Evolutionary conservation across 495 filamentous ascomycete species (phyloP).

Genomic region (Hypoxylon fuscum): DNA sequence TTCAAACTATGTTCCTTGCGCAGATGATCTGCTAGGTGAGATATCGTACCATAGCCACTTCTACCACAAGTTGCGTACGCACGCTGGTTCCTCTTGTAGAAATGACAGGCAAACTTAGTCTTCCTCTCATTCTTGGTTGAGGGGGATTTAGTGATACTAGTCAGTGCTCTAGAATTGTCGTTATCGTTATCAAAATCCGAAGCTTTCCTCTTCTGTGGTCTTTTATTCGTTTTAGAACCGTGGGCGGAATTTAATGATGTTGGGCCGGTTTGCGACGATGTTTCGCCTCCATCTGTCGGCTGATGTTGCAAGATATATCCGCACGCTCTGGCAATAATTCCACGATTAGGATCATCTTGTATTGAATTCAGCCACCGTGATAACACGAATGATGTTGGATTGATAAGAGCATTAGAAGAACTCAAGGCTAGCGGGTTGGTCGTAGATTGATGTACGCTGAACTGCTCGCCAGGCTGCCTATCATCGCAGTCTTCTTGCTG

Average conservation of each 20-base stretch:
- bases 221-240: not conserved
- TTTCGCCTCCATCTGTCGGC: not conserved
- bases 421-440: not conserved
- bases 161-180: not conserved
- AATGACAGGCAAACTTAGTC: constrained; percentile 7
- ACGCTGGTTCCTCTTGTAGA: constrained; percentile 17
- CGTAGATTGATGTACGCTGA: not conserved
- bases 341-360: not conserved
- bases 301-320: not conserved
- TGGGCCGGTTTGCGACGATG: not conserved
- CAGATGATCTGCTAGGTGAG: constrained; percentile 8
- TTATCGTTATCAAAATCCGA: not conserved
- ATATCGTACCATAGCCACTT: not conserved
- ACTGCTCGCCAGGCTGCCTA: not conserved
- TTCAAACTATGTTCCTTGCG: constrained; percentile 1
- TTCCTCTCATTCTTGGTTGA: not conserved
- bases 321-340: not conserved
- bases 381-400: not conserved
- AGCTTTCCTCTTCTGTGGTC: not conserved
- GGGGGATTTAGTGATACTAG: not conserved
- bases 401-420: not conserved
- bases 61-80: not conserved
- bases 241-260: not conserved
- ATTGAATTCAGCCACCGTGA: not conserved
- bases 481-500: not conserved